Evolutionary conservation across 305 asterid genomes (phyloP).

Genomic region (Fraxinus ornus): DNA sequence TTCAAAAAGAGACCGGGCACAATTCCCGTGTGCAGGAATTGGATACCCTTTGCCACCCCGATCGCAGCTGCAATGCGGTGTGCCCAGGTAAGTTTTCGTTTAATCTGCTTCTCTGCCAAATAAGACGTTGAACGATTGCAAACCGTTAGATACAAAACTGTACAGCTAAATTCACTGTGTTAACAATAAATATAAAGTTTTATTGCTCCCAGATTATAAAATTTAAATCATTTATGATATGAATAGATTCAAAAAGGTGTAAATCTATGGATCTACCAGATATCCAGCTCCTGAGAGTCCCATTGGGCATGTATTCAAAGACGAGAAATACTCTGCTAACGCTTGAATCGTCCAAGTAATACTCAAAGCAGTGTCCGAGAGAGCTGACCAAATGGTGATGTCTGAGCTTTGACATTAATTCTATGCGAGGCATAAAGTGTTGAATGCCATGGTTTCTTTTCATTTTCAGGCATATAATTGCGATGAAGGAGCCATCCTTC

Average conservation of each 20-base stretch:
- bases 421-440: conserved; percentile 70
- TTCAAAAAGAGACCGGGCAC: conserved; percentile 69
- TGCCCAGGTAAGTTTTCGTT: conserved; percentile 66
- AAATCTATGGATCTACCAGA: conserved; percentile 52
- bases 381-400: conserved; percentile 80
- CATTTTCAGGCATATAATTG: conserved; percentile 66
- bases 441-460: conserved; percentile 56
- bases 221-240: background rate
- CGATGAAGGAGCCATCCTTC: conserved; percentile 62
- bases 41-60: conserved; percentile 91
- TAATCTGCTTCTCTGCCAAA: conserved; percentile 49
- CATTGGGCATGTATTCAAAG: conserved; percentile 76
- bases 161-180: background rate
- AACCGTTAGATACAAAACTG: background rate
- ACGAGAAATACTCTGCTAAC: conserved; percentile 77
- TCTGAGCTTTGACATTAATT: conserved; percentile 73
- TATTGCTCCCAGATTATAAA: conserved; percentile 37
- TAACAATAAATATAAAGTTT: conserved; percentile 27
- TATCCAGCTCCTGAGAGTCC: conserved; percentile 83
- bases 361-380: conserved; percentile 94
- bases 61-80: conserved; percentile 83
- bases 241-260: background rate
- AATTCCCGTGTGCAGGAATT: conserved; percentile 83
- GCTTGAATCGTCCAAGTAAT: conserved; percentile 73
- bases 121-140: background rate